Base-by-base conservation (phyloP, 129 eudicot genomes). In the Calendula officinalis region DNA sequence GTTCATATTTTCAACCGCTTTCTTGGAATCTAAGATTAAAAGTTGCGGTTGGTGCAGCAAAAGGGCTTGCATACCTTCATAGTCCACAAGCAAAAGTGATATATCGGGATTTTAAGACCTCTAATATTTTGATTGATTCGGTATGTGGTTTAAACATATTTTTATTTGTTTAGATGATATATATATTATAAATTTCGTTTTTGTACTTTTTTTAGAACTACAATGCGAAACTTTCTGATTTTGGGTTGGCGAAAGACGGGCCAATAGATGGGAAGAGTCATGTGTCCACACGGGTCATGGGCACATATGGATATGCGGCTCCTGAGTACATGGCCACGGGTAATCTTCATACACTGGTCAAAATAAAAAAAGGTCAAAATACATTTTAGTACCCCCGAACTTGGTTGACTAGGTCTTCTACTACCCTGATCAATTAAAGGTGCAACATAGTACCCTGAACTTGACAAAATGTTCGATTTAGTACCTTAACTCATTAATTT, bases 321-420 rank as follows among this genome's bases (percentile, higher is more conserved):
- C 96, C 95, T 0, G 96, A 92, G 76, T 92, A 92, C 72, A 83
- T 85, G 83, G 91, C 90, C 37, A 92, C 98, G 62, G 96, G 98
- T 92, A 60, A 67, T 15, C 46, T 33, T 22, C 30, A 22, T 22
- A 22, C 30, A 22, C 30, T 22, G 30, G 30, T 22, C 30, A 22
- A 22, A 22, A 0, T 0, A 13, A 43, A 45, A 45, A 11, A 3
- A 14, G 50, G 13, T 45, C 2, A 45, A 11, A 45, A 45, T 5
- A 9, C n/a, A 9, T 9, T 45, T 3, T 45, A 6, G 50, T n/a
- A 14, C 13, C 13, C 9, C 50, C 3, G 13, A 45, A 45, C 50
- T 45, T 45, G 15, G 30, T 2, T 22, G 30, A 22, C 30, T 22
- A 22, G 30, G 30, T 22, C 1, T 22, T 22, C 30, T 22, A 22